Evolutionary conservation across 768 basidiomycete genomes (phyloP), one percentile per base, ranked within the genome.

Genomic region (Serendipita sp.): DNA sequence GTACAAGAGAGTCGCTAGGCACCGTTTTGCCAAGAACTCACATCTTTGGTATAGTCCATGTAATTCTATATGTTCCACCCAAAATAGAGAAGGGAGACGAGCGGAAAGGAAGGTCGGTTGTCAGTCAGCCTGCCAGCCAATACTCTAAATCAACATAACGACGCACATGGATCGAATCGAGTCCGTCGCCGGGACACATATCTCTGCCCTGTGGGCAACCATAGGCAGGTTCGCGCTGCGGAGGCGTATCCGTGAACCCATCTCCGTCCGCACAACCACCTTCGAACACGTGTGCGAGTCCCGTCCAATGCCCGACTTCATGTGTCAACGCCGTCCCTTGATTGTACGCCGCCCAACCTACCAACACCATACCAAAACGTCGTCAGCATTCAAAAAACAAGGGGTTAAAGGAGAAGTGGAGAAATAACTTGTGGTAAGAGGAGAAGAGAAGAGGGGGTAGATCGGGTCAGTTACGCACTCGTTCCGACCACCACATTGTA

Each of bases 271-370:
- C 65, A 20, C 20, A 48, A 5, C 67, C 69, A 22, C 69, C 75
- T 68, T 75, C 69, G 68, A 77, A 78, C 2, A 74, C 75, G 67
- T 77, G 75, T 64, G 72, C 73, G 16, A 75, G 67, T 7, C 75
- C 75, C 31, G 45, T 17, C 75, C 74, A 75, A 63, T 75, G 75
- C 3, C 75, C 75, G 20, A 67, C 67, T 66, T 76, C 75, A 63
- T 75, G 75, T 3, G 73, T 74, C 30, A 74, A 45, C 2, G 74
- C 74, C 53, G 68, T 68, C 60, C 60, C 67, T 26, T 17, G 22
- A 30, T 22, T 45, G 33, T 30, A 33, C 7, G 7, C 20, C 11
- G 45, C 26, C 13, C 22, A 0, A 30, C 45, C n/a, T n/a, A n/a
- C n/a, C n/a, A n/a, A n/a, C n/a, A n/a, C n/a, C n/a, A n/a, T n/a